A percentile compares a stretch with the other conserved stretches of the same genome.
Evolutionary conservation across 179 eudicot genomes (phyloP).

Genomic region (Beta macrorhiza): DNA sequence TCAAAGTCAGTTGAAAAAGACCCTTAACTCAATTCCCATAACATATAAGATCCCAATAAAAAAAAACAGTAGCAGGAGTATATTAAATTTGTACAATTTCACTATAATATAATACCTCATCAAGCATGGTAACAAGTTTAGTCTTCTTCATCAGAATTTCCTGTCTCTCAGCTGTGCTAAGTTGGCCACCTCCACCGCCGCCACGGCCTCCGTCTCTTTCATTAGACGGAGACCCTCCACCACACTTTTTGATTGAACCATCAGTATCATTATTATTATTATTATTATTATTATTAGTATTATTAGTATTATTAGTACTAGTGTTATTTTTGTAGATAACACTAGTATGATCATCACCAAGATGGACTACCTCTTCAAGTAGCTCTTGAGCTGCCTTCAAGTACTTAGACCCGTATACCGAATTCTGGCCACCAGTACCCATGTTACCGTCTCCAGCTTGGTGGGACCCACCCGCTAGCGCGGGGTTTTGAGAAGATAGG

Average conservation of each 20-base stretch:
- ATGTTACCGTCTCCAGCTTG: constrained; percentile 20
- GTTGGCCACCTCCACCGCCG: constrained; percentile 27
- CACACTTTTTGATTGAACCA: constrained; percentile 28
- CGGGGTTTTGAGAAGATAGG: constrained; percentile 47
- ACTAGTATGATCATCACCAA: constrained; percentile 37
- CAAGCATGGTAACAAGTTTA: constrained; percentile 68
- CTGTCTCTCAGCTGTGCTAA: constrained; percentile 61
- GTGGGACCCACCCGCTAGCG: constrained; percentile 6
- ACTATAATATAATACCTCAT: constrained; percentile 45
- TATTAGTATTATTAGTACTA: not conserved
- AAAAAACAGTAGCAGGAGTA: not conserved
- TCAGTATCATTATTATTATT: not conserved
- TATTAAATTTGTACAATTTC: not conserved
- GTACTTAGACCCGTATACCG: constrained; percentile 59
- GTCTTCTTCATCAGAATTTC: constrained; percentile 78
- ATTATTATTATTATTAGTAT: not conserved
- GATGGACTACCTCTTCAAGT: constrained; percentile 62
- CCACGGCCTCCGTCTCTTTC: constrained; percentile 7
- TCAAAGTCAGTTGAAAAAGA: constrained; percentile 40
- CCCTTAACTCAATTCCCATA: constrained; percentile 25
- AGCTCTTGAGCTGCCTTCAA: constrained; percentile 69
- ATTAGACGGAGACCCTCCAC: not conserved
- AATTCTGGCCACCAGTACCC: constrained; percentile 19
- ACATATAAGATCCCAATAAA: constrained; percentile 6
- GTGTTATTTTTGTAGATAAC: too few species aligned